phyloP scores from a whole-genome alignment of 768 basidiomycete species.

The Mycena haematopus region DNA sequence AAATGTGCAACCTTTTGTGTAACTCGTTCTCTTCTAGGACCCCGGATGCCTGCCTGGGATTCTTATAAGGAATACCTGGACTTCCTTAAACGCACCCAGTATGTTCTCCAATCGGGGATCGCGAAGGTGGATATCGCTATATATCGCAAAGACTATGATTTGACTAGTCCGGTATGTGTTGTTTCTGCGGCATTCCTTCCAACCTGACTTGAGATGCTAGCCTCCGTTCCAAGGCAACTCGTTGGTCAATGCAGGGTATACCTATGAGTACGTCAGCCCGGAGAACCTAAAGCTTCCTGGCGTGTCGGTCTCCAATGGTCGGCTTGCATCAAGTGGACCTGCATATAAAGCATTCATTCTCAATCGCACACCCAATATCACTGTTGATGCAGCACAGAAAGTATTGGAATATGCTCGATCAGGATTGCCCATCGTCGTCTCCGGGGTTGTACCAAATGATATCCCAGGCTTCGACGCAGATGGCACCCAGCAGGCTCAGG shows the following conservation, averaged over 20 bases:
- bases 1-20: neutral
- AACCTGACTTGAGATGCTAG: neutral
- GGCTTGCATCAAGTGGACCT: conserved; percentile 23
- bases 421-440: conserved; percentile 23
- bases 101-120: conserved; percentile 24
- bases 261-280: conserved; percentile 29
- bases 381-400: conserved; percentile 26
- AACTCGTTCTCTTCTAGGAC: conserved; percentile 1
- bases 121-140: conserved; percentile 29
- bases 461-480: conserved; percentile 25
- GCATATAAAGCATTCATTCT: conserved; percentile 29
- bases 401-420: conserved; percentile 25
- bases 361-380: conserved; percentile 20
- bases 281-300: conserved; percentile 30
- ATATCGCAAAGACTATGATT: conserved; percentile 27
- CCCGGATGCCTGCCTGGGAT: conserved; percentile 26
- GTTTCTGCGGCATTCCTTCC: neutral
- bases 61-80: conserved; percentile 27
- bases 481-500: conserved; percentile 19
- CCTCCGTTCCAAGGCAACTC: conserved; percentile 24
- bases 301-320: conserved; percentile 23
- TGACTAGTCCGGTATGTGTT: neutral
- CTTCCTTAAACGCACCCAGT: conserved; percentile 25
- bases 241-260: conserved; percentile 20
- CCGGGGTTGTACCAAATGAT: conserved; percentile 22